These are phyloP conservation scores for Hypoxylon sp. DNA, from an alignment of 2,329 filamentous ascomycete species.

Conservation along the genomic window DNA sequence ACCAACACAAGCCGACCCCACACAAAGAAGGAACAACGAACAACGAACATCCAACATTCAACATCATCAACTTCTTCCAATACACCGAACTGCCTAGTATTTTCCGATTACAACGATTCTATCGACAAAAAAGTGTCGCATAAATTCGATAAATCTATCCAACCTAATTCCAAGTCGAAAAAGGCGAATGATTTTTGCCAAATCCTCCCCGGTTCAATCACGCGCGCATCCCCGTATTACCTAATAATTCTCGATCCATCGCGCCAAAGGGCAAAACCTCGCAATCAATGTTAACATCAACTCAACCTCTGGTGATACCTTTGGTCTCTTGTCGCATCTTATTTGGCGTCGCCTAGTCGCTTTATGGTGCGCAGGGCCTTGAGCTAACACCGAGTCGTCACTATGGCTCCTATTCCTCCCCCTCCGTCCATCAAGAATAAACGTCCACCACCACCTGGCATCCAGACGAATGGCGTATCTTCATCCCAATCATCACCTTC, in stretches of 20 bases:
- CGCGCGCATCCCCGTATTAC: constrained; percentile 13
- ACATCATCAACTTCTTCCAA: no score
- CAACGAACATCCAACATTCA: no score
- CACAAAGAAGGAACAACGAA: no score
- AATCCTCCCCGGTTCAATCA: neutral
- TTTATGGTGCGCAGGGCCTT: constrained; percentile 19
- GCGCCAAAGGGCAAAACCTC: constrained; percentile 1
- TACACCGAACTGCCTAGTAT: no score
- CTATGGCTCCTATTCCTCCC: constrained; percentile 62
- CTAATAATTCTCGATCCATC: no score
- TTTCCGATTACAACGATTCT: no score
- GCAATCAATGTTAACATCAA: constrained; percentile 33
- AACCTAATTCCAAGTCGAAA: constrained; percentile 4
- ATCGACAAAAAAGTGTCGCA: constrained; percentile 13
- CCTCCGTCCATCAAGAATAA: constrained; percentile 67
- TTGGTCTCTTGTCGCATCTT: constrained; percentile 19
- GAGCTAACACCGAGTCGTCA: constrained; percentile 29
- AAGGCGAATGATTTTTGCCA: neutral
- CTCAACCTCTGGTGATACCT: constrained; percentile 1
- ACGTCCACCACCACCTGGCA: constrained; percentile 70
- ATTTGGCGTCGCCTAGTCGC: constrained; percentile 22
- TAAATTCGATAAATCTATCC: neutral
- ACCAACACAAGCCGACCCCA: constrained; percentile 29
- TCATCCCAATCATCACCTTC: constrained; percentile 68
- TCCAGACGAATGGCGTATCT: constrained; percentile 70